Evolutionary conservation across 2,329 filamentous ascomycete genomes (phyloP), one percentile per base, ranked within the genome.

Genomic region (Huntiella bhutanensis): DNA sequence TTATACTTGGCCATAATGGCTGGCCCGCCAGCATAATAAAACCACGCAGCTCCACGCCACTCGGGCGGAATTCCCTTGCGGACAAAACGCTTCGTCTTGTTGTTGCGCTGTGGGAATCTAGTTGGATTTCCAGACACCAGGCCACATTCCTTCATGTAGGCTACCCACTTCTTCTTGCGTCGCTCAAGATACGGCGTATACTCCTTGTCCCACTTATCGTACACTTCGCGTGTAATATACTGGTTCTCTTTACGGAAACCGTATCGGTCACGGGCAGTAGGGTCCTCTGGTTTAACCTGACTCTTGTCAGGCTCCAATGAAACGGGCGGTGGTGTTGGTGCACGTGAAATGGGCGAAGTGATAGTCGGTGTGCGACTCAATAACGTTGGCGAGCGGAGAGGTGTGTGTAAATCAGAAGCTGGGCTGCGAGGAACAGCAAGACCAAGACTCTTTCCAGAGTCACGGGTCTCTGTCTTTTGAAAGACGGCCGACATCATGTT

Each of bases 1-100:
- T 76, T 71, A 54, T 92, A 74, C 56, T 83, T 80, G 44, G 76
- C 73, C 50, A 94, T 60, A 53, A 85, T 80, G 40, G 78, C 76
- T 17, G 85, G 85, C 1, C 88, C 88, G 15, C 85, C 85, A 8
- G 86, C 85, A 58, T 95, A 96, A 64, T 82, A 95, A 60, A 93
- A 96, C 88, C 88, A 96, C 40, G 88, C 88, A 4, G 83, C 81
- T n/a, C 88, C 88, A 56, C 88, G 76, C 77, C 86, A 93, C 53
- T 94, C 85, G 0, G 87, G 84, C 3, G 88, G 88, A 43, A 95
- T 88, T 12, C 88, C 88, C 61, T 95, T 96, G 44, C 87, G 77
- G 42, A 94, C 75, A 58, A 91, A 95, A 13, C 86, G 74, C 62
- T 92, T 94, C 38, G 91, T 76, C 61, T 92, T 93, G 40, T 78